Conservation (phyloP, 2,329 filamentous ascomycete genomes). For the Alternaria novae-zelandiae region DNA sequence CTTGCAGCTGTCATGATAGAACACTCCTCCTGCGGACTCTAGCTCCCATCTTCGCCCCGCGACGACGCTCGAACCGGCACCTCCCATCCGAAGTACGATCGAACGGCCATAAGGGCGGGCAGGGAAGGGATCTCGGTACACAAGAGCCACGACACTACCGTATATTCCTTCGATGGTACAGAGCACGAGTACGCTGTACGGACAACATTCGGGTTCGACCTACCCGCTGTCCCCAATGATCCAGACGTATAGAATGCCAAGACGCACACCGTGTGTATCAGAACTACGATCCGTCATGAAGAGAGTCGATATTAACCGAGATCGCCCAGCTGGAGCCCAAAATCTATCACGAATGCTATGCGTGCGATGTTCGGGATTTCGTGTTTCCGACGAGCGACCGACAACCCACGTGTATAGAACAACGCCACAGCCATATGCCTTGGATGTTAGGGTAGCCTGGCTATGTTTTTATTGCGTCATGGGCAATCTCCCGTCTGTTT, state of each 20-base stretch:
- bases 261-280: background rate
- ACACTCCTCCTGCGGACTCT: background rate
- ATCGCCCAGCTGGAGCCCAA: background rate
- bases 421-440: background rate
- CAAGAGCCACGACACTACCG: background rate
- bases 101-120: background rate
- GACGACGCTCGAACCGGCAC: background rate
- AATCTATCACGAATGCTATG: background rate
- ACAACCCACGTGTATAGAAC: background rate
- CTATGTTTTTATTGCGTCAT: background rate
- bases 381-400: slow-evolving; percentile 5
- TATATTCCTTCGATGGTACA: background rate
- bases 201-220: background rate
- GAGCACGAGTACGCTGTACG: background rate
- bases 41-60: background rate
- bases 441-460: background rate
- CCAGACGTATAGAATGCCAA: background rate
- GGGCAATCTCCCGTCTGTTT: background rate
- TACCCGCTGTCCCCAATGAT: background rate
- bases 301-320: background rate
- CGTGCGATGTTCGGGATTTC: background rate
- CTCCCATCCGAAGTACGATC: background rate
- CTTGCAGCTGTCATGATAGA: background rate
- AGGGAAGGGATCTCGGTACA: background rate
- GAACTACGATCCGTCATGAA: background rate